phyloP scores from a whole-genome alignment of 257 asterid species.

The Thymus quinquecostatus region DNA sequence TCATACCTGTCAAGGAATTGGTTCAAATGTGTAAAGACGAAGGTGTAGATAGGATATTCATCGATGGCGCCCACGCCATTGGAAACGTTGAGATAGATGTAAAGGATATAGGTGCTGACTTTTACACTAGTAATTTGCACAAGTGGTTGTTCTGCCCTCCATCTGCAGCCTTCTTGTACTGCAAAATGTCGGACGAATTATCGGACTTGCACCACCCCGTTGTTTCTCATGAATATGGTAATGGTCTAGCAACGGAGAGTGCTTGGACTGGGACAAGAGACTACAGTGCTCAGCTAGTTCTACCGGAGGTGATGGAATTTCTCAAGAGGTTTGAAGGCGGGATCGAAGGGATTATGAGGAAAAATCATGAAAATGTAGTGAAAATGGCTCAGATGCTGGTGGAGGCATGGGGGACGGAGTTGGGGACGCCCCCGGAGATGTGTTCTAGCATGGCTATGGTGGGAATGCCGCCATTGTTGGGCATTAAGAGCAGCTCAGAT shows the following conservation, averaged over 20 bases:
- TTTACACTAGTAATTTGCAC: conserved; percentile 73
- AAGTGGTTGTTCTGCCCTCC: conserved; percentile 92
- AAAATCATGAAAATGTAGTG: conserved; percentile 63
- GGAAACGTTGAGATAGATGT: conserved; percentile 75
- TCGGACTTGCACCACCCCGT: conserved; percentile 73
- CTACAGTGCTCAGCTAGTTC: conserved; percentile 77
- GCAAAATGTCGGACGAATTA: conserved; percentile 54
- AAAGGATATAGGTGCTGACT: conserved; percentile 74
- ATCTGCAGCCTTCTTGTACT: conserved; percentile 67
- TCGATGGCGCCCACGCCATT: conserved; percentile 86
- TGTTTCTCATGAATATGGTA: conserved; percentile 79
- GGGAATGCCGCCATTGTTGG: conserved; percentile 75
- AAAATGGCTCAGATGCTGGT: conserved; percentile 58
- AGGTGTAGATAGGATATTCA: conserved; percentile 67
- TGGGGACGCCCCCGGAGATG: conserved; percentile 78
- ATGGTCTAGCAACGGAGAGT: conserved; percentile 75
- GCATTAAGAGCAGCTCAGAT: conserved; percentile 53
- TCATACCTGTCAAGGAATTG: conserved; percentile 69
- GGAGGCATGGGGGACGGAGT: conserved; percentile 67
- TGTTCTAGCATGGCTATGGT: conserved; percentile 95
- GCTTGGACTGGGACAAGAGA: conserved; percentile 91
- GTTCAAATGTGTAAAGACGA: conserved; percentile 70
- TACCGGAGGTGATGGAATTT: conserved; percentile 73
- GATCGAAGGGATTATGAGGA: conserved; percentile 66
- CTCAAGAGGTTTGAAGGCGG: conserved; percentile 77